Evolutionary conservation across 768 basidiomycete species (phyloP).

Genomic region (Rhodotorula taiwanensis): DNA sequence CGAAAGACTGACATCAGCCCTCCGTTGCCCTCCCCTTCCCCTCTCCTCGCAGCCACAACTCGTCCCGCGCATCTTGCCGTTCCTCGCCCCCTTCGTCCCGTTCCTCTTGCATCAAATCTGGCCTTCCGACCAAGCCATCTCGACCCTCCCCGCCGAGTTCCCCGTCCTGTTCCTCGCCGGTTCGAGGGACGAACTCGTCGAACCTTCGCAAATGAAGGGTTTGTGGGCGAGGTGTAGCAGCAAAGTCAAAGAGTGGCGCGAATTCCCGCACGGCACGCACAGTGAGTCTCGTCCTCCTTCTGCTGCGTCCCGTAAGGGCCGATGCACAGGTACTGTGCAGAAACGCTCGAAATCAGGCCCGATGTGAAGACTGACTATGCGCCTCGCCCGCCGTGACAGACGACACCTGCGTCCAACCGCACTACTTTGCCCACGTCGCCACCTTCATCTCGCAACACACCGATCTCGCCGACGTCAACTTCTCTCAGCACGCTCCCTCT

Average conservation of each 20-base stretch:
- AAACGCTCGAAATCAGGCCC: too few relatives aligned
- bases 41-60: constrained; percentile 52
- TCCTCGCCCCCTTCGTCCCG: constrained; percentile 65
- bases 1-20: background rate
- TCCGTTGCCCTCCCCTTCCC: background rate
- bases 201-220: constrained; percentile 65
- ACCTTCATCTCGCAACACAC: constrained; percentile 12
- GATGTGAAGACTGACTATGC: background rate
- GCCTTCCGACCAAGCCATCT: constrained; percentile 66
- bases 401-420: constrained; percentile 46
- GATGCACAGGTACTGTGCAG: too few relatives aligned
- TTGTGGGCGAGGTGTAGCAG: constrained; percentile 37
- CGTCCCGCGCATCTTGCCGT: constrained; percentile 71
- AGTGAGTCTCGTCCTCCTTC: constrained; percentile 16
- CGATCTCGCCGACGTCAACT: background rate
- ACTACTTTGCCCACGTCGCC: constrained; percentile 41
- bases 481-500: background rate
- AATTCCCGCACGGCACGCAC: constrained; percentile 46
- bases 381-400: too few relatives aligned
- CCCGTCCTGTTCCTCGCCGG: constrained; percentile 83
- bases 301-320: too few relatives aligned
- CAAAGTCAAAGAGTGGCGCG: constrained; percentile 41
- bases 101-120: constrained; percentile 76
- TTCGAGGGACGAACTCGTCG: constrained; percentile 62
- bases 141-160: constrained; percentile 43